Base-by-base conservation (phyloP, 139 green algal genomes). In the Choricystis sp. region DNA sequence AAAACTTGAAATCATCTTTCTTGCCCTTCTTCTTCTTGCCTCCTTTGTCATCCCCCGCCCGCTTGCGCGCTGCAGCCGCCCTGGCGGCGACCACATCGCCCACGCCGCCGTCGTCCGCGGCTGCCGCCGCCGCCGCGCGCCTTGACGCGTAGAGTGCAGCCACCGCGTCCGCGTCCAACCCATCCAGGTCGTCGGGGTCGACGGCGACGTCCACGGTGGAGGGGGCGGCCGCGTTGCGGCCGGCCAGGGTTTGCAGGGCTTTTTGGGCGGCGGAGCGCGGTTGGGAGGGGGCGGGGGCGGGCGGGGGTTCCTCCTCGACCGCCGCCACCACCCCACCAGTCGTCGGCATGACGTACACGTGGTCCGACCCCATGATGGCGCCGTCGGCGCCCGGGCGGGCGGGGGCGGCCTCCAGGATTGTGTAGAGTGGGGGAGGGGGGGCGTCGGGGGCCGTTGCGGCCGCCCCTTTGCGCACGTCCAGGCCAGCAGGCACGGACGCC, bases 291-390 rank as follows among this genome's bases (percentile, higher is more conserved):
- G 59, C 61, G 48, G 65, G 59, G n/a, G 61, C 24, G 1, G 58
- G 48, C 60, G 20, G 63, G n/a, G n/a, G n/a, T n/a, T n/a, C n/a
- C n/a, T n/a, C 60, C 29, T 58, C 48, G 29, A 61, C 57, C 2
- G 26, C n/a, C n/a, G n/a, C n/a, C n/a, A n/a, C n/a, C n/a, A n/a
- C n/a, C n/a, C n/a, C n/a, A n/a, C n/a, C n/a, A n/a, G n/a, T n/a
- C n/a, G n/a, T n/a, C 57, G 90, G 87, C 3, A 96, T 77, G 63
- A 91, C 83, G 64, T 96, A 98, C 31, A 86, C 84, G 72, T 98
- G 90, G 57, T 94, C 84, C 23, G 69, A 87, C 61, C 83, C 88
- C 74, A 93, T 85, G 60, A 98, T 74, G 5, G 61, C 72, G 31
- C 59, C 59, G 1, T n/a, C n/a, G n/a, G 57, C 27, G 22, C 64